These are phyloP conservation scores for Eucalyptus erythrocorys DNA, from an alignment of 345 rosid genomes.

Conservation along the genomic window DNA sequence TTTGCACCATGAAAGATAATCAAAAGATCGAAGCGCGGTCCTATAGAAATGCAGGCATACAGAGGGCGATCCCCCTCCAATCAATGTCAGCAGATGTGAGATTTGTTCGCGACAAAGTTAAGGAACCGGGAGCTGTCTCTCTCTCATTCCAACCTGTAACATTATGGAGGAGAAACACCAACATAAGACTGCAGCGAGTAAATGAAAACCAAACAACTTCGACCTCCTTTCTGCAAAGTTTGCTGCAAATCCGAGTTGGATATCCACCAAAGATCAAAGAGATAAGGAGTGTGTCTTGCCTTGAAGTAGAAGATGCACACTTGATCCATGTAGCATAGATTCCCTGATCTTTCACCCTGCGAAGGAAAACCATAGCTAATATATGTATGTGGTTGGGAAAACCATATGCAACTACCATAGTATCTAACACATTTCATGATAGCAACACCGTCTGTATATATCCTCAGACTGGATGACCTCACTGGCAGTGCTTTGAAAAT, in stretches of 20 bases:
- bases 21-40: neutral
- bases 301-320: slow-evolving; percentile 11
- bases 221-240: neutral
- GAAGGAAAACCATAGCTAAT: neutral
- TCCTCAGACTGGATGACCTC: neutral
- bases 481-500: neutral
- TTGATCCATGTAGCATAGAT: slow-evolving; percentile 36
- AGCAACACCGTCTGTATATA: neutral
- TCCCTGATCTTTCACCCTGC: slow-evolving; percentile 35
- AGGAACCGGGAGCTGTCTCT: neutral
- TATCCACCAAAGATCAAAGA: neutral
- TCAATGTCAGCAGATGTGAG: neutral
- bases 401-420: neutral
- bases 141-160: neutral
- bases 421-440: neutral
- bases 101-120: neutral
- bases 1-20: neutral
- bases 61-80: neutral
- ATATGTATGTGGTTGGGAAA: neutral
- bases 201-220: neutral
- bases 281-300: neutral
- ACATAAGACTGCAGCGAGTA: neutral
- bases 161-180: neutral
- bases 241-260: neutral
- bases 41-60: neutral